A percentile compares a stretch with the other conserved stretches of the same genome.
phyloP scores from a whole-genome alignment of 306 rosid species.

The Pterocarpus macrocarpus region DNA sequence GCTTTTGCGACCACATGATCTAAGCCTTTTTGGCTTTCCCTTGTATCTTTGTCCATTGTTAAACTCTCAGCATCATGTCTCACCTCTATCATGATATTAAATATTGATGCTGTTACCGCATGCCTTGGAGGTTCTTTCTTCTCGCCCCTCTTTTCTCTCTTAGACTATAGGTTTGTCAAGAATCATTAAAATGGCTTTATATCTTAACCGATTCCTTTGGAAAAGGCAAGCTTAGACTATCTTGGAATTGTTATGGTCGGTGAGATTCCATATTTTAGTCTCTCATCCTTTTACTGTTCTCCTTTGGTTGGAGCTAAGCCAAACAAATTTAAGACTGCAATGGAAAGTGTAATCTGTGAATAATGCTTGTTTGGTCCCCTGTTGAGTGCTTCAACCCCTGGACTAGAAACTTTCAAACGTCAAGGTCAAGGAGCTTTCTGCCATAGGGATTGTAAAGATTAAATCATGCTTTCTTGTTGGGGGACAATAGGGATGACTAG shows the following conservation, averaged over 20 bases:
- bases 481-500: conserved; percentile 28
- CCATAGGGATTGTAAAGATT: conserved; percentile 28
- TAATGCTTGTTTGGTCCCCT: conserved; percentile 17
- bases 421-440: conserved; percentile 27
- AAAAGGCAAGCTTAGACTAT: conserved; percentile 8
- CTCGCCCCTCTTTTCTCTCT: background rate
- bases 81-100: conserved; percentile 3
- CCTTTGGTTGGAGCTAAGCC: background rate
- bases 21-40: conserved; percentile 3
- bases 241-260: conserved; percentile 11
- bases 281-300: background rate
- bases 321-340: background rate
- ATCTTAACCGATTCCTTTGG: background rate
- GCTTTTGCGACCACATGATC: conserved; percentile 24
- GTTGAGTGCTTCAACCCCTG: conserved; percentile 27
- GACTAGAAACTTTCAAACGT: conserved; percentile 38
- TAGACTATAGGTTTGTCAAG: too few relatives aligned
- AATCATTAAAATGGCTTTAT: too few relatives aligned
- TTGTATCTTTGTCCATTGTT: background rate
- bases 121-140: conserved; percentile 13
- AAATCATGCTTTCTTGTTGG: conserved; percentile 36
- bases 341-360: conserved; percentile 5
- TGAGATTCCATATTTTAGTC: conserved; percentile 13
- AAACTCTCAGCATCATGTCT: conserved; percentile 29
- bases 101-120: conserved; percentile 1